Percentiles rank a stretch among this genome's conserved stretches.
phyloP scores from a whole-genome alignment of 306 rosid genomes.

The Acmispon strigosus region DNA sequence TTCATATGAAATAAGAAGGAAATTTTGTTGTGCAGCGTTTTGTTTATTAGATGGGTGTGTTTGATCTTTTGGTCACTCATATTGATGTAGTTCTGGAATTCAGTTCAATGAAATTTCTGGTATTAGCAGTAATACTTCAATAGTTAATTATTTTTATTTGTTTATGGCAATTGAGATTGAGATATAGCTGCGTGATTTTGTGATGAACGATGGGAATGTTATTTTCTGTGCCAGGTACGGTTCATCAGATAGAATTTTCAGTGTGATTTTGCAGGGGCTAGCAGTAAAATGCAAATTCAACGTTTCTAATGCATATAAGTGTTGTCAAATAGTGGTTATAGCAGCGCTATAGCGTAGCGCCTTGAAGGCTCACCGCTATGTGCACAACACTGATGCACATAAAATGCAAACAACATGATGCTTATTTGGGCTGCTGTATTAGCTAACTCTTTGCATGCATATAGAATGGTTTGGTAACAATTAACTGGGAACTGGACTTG shows the following conservation, averaged over 20 bases:
- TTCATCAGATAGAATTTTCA: neutral
- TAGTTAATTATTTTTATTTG: neutral
- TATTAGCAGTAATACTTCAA: neutral
- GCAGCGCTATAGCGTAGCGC: no score
- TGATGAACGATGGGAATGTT: neutral
- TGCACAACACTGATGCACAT: neutral
- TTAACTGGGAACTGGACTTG: neutral
- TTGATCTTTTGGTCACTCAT: neutral
- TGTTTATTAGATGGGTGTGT: neutral
- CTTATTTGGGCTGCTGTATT: neutral
- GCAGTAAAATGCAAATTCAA: neutral
- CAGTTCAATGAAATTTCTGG: neutral
- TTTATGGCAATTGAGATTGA: neutral
- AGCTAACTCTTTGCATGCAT: neutral
- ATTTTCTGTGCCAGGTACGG: neutral
- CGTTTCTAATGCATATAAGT: neutral
- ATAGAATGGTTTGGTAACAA: neutral
- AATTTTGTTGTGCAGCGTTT: neutral
- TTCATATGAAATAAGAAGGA: neutral
- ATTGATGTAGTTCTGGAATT: conserved; percentile 7
- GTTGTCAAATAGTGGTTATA: no score
- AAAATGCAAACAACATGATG: neutral
- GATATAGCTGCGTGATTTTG: neutral
- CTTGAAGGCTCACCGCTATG: no score
- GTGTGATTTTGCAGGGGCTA: neutral